Evolutionary conservation across 1,284 basidiomycete species (phyloP), one percentile per base, ranked within the genome.

Genomic region (Ustilago bromivora): DNA sequence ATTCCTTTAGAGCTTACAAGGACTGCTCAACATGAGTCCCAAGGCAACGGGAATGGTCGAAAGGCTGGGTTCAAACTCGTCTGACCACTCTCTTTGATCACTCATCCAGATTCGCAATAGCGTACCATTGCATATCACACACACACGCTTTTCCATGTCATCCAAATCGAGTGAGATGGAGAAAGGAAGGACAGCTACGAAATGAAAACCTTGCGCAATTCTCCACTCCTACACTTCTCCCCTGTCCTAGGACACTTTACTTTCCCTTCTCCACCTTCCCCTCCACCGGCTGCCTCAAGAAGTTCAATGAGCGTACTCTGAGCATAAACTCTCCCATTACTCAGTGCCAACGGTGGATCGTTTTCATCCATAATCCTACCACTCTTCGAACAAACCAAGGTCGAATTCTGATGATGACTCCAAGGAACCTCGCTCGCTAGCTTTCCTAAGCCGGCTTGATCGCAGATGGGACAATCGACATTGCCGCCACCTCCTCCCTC

Each of bases 351-450:
- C 1, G 94, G 94, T 88, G 92, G 92, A 82, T 96, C 96, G 84
- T 95, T 91, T 74, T 92, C 95, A 81, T 98, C 92, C 92, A 98
- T 97, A 69, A 98, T 94, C 85, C 92, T 92, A 31, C 96, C 57
- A 36, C 57, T 58, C 19, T 47, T 96, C 65, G 90, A 94, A 77
- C 97, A 90, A 12, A 99, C 95, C 65, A 99, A 93, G 0, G 94
- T 96, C 54, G 95, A 97, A 84, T 96, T 98, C 57, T 92, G 91
- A 85, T 98, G 95, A 87, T 98, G 96, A 74, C 92, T 94, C 87
- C 91, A 92, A 0, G 97, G 96, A 0, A 98, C 94, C 78, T 96
- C 93, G 64, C 90, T 89, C 5, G 83, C 94, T 7, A 99, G 89
- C 61, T 90, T 88, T 23, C 92, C 91, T 17, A 98, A 89, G 13